Percentiles rank a stretch among this genome's conserved stretches.
Evolutionary conservation across 164 flowering plant species (phyloP).

Genomic region (Euptelea pleiosperma): DNA sequence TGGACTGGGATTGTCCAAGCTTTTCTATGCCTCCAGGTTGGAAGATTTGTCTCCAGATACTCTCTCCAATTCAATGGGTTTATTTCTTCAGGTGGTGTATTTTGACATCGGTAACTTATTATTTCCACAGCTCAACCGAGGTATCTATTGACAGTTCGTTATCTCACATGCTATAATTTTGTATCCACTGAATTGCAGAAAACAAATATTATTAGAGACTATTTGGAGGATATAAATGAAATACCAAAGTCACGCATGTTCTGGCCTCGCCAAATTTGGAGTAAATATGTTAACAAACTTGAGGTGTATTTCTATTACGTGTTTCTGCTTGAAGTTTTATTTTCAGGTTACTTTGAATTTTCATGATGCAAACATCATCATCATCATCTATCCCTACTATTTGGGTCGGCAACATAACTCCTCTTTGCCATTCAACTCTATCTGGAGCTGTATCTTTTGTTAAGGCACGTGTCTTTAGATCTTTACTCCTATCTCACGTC

Average conservation of each 20-base stretch:
- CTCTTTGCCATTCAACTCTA: too few species aligned
- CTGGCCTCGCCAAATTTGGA: conserved; percentile 98
- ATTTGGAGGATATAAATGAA: conserved; percentile 95
- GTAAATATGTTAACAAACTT: conserved; percentile 87
- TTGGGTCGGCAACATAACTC: too few species aligned
- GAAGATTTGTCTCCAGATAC: conserved; percentile 74
- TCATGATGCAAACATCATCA: too few species aligned
- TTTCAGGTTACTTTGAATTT: too few species aligned
- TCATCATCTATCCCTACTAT: too few species aligned
- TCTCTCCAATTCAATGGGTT: conserved; percentile 97
- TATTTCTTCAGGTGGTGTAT: conserved; percentile 81
- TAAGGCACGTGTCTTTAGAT: too few species aligned
- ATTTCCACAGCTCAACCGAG: neutral
- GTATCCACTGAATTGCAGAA: conserved; percentile 46
- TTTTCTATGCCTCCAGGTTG: conserved; percentile 68
- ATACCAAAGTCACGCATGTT: conserved; percentile 97
- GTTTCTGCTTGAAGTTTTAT: conserved; percentile 3
- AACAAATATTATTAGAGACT: conserved; percentile 89
- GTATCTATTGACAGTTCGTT: neutral
- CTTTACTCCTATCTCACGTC: too few species aligned
- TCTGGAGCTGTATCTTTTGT: too few species aligned
- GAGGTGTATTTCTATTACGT: conserved; percentile 51
- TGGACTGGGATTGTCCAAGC: conserved; percentile 88
- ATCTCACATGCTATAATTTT: conserved; percentile 1
- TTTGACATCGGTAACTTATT: too few species aligned